phyloP scores from a whole-genome alignment of 2,329 filamentous ascomycete species.

The Amylocarpus encephaloides region DNA sequence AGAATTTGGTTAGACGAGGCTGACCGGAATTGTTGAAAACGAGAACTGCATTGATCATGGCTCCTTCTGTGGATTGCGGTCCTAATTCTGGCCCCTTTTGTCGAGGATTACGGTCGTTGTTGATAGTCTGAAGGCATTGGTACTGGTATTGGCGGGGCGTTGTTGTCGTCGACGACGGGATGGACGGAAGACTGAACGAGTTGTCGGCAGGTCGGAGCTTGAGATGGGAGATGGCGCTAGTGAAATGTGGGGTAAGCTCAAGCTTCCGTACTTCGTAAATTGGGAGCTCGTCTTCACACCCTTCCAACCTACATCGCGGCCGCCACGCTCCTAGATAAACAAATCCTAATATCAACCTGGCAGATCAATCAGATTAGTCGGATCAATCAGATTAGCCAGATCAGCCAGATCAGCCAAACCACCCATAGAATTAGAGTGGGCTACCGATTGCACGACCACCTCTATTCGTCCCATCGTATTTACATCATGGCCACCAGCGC shows the following conservation, averaged over 20 bases:
- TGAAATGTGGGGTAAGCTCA: slow-evolving; percentile 17
- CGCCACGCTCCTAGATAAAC: no score
- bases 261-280: slow-evolving; percentile 4
- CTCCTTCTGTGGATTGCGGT: slow-evolving; percentile 15
- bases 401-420: no score
- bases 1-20: slow-evolving; percentile 95
- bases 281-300: background rate
- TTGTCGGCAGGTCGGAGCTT: background rate
- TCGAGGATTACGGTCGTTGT: no score
- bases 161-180: background rate
- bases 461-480: background rate
- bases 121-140: background rate
- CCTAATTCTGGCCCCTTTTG: no score
- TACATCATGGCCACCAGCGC: slow-evolving; percentile 11
- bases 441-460: background rate
- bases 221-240: background rate
- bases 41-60: slow-evolving; percentile 96
- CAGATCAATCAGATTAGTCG: no score
- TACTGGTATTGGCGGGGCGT: background rate
- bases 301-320: background rate
- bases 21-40: slow-evolving; percentile 99
- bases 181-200: slow-evolving; percentile 11
- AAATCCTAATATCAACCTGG: background rate
- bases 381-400: no score
- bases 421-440: background rate